Percentiles rank a stretch among this genome's conserved stretches.
phyloP scores from a whole-genome alignment of 2,329 filamentous ascomycete genomes.

The Aspergillus neotritici region DNA sequence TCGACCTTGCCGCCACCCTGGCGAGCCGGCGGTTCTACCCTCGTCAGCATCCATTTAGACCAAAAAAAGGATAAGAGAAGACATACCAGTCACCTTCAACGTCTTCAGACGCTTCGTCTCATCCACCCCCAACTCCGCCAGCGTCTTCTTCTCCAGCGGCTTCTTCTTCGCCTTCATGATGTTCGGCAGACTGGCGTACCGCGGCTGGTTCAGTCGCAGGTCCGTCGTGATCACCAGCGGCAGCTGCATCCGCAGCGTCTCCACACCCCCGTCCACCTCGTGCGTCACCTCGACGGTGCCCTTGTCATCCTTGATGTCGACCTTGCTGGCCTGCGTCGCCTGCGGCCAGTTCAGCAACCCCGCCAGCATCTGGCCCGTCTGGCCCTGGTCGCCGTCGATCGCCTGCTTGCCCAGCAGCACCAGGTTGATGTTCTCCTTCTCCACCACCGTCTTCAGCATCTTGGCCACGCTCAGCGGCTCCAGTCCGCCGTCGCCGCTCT shows the following conservation, averaged over 20 bases:
- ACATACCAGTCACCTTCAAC: conserved; percentile 75
- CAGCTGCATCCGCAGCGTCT: conserved; percentile 78
- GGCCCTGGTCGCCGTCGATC: conserved; percentile 91
- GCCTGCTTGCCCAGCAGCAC: conserved; percentile 96
- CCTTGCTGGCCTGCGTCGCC: conserved; percentile 85
- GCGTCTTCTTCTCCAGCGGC: conserved; percentile 84
- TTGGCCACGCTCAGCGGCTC: conserved; percentile 94
- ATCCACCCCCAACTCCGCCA: conserved; percentile 76
- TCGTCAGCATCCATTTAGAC: conserved; percentile 3
- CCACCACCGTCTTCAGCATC: conserved; percentile 71
- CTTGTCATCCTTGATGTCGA: conserved; percentile 64
- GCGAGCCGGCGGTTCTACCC: conserved; percentile 71
- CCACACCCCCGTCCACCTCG: conserved; percentile 92
- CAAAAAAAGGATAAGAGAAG: conserved; percentile 2
- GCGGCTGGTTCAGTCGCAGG: conserved; percentile 85
- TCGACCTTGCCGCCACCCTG: conserved; percentile 96
- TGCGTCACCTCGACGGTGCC: conserved; percentile 71
- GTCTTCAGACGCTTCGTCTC: conserved; percentile 74
- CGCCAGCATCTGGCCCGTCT: conserved; percentile 98
- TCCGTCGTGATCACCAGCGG: conserved; percentile 95
- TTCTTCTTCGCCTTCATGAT: conserved; percentile 99
- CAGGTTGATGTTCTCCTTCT: conserved; percentile 81
- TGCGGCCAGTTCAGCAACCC: conserved; percentile 88
- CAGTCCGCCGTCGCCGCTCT: conserved; percentile 59
- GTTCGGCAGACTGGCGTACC: conserved; percentile 92